phyloP scores from a whole-genome alignment of 495 filamentous ascomycete species.

The Chaetomium tenue region DNA sequence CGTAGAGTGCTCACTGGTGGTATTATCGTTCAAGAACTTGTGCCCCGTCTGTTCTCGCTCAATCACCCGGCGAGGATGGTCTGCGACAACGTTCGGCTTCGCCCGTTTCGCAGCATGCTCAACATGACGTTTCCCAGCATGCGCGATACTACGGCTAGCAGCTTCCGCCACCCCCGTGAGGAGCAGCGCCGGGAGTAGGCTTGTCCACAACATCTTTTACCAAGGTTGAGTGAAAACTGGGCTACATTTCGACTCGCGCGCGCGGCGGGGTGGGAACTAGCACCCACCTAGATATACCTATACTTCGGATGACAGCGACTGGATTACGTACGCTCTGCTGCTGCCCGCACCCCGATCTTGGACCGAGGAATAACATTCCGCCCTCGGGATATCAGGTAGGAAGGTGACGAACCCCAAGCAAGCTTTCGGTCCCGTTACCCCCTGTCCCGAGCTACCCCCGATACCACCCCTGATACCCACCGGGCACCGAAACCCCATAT shows the following conservation, averaged over 20 bases:
- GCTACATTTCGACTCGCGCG: neutral
- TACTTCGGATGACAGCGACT: neutral
- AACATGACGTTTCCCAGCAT: conserved; percentile 38
- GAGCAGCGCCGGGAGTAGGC: conserved; percentile 30
- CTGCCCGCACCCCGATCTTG: neutral
- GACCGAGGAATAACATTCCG: neutral
- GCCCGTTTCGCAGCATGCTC: conserved; percentile 30
- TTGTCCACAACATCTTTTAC: conserved; percentile 33
- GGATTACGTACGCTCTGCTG: neutral
- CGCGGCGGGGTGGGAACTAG: neutral
- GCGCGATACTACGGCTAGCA: conserved; percentile 36
- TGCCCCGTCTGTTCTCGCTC: conserved; percentile 13
- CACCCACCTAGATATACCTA: neutral
- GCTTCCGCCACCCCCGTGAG: conserved; percentile 30
- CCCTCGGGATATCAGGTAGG: neutral
- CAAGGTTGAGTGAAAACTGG: neutral
- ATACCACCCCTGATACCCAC: neutral
- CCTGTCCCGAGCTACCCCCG: neutral
- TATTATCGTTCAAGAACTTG: conserved; percentile 41
- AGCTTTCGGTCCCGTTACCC: neutral
- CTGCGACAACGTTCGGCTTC: neutral
- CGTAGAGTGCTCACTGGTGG: conserved; percentile 31
- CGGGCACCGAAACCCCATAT: neutral
- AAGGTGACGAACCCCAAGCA: neutral
- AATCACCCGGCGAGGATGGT: neutral